phyloP scores from a whole-genome alignment of 78 protist genomes.

The Speleostelium caveatum region DNA sequence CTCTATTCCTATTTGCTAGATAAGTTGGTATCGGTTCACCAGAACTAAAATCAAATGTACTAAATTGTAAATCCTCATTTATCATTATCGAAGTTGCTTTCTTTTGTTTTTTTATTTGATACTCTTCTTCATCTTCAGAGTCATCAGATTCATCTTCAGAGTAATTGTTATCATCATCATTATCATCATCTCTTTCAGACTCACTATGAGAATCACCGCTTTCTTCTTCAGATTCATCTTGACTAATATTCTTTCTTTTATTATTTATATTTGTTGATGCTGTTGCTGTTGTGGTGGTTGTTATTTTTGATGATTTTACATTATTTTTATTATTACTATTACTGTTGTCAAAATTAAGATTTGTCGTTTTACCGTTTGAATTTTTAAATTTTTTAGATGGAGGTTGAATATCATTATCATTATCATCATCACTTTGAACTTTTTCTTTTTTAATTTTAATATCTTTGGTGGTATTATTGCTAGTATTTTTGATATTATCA shows the following conservation, averaged over 20 bases:
- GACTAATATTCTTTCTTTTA: background rate
- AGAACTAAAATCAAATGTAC: slow-evolving; percentile 72
- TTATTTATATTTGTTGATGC: background rate
- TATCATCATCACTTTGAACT: background rate
- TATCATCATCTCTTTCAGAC: background rate
- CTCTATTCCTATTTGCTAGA: slow-evolving; percentile 5
- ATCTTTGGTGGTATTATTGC: background rate
- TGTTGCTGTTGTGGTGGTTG: background rate
- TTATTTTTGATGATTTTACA: background rate
- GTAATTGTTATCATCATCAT: slow-evolving; percentile 25
- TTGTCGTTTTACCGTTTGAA: background rate
- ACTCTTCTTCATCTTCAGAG: background rate
- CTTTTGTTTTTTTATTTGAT: background rate
- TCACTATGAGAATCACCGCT: background rate
- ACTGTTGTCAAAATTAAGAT: background rate
- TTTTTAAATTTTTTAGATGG: background rate
- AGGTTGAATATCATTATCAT: too few relatives aligned
- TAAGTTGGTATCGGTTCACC: slow-evolving; percentile 73
- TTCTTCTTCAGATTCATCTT: slow-evolving; percentile 4
- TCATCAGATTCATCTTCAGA: background rate
- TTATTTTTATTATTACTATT: background rate
- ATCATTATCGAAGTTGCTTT: background rate
- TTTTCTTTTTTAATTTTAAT: too few relatives aligned
- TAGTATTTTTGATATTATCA: background rate
- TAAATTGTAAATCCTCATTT: slow-evolving; percentile 79